A percentile compares a stretch with the other conserved stretches of the same genome.
phyloP scores from a whole-genome alignment of 2,329 filamentous ascomycete genomes.

The Aspergillus sergii region DNA sequence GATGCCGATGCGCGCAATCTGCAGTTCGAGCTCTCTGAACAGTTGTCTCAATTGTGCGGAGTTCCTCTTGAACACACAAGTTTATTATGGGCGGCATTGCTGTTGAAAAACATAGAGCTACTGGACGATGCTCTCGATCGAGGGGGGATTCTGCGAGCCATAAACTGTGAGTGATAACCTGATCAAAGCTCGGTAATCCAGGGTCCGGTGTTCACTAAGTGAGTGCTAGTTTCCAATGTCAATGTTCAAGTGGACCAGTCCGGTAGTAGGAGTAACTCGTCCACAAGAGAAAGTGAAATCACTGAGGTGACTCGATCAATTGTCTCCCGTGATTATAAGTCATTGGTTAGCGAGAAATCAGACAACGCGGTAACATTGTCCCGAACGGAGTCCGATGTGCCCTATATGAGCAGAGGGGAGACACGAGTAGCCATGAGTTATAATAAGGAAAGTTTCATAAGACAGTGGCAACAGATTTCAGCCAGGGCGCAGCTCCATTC shows the following conservation, averaged over 20 bases:
- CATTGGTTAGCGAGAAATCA: no score
- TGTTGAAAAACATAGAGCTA: background rate
- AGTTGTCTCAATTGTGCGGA: background rate
- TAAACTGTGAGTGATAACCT: background rate
- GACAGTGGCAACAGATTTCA: no score
- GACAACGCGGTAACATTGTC: no score
- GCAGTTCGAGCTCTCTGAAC: background rate
- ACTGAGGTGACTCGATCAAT: background rate
- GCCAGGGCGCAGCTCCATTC: no score
- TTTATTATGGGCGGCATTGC: background rate
- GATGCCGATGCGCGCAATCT: background rate
- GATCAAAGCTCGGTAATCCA: background rate
- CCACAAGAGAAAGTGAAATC: background rate
- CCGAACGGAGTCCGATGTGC: fast-evolving
- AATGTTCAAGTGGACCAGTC: background rate
- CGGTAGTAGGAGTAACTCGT: background rate
- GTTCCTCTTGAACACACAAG: background rate
- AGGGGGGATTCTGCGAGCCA: background rate
- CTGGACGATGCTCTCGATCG: background rate
- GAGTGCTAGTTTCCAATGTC: background rate
- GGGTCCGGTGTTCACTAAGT: background rate
- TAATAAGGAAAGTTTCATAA: no score
- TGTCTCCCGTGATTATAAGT: no score
- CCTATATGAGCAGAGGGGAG: no score
- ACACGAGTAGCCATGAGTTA: no score